phyloP scores from a whole-genome alignment of 371 early-diverging fungal genomes.

The Mortierella sp. region DNA sequence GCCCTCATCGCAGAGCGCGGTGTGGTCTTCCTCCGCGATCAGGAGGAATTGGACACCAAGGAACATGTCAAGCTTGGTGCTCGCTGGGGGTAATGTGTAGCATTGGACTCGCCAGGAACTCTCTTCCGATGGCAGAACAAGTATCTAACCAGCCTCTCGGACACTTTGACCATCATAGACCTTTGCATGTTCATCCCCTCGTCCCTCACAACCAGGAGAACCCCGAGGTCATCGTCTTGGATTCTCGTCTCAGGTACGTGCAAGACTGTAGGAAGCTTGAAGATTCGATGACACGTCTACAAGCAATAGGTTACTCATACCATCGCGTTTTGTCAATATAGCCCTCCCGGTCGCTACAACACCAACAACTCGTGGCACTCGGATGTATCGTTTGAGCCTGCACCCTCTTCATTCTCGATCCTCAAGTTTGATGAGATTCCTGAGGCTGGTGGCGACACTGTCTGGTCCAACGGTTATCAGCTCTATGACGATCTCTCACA shows the following conservation, averaged over 20 bases:
- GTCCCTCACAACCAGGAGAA: slow-evolving; percentile 47
- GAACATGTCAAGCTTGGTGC: slow-evolving; percentile 62
- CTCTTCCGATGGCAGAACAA: too few relatives aligned
- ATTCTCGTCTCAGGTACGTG: slow-evolving; percentile 40
- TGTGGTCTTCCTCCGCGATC: slow-evolving; percentile 71
- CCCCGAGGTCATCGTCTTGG: slow-evolving; percentile 49
- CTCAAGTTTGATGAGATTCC: slow-evolving; percentile 65
- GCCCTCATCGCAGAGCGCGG: slow-evolving; percentile 67
- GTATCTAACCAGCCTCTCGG: too few relatives aligned
- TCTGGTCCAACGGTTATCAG: slow-evolving; percentile 68
- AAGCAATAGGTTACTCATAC: not conserved
- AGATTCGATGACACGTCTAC: not conserved
- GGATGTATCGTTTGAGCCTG: slow-evolving; percentile 70
- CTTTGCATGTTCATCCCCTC: slow-evolving; percentile 67
- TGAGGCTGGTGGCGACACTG: slow-evolving; percentile 69
- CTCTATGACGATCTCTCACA: slow-evolving; percentile 70
- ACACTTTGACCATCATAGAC: slow-evolving; percentile 3
- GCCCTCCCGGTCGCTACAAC: slow-evolving; percentile 41
- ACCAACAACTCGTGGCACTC: slow-evolving; percentile 63
- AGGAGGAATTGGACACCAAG: slow-evolving; percentile 60
- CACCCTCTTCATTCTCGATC: slow-evolving; percentile 67
- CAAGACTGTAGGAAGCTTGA: not conserved
- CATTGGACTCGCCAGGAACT: too few relatives aligned
- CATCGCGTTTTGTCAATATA: not conserved
- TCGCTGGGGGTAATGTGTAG: slow-evolving; percentile 54